A percentile compares a stretch with the other conserved stretches of the same genome.
Conservation (phyloP, 805 yeast genomes). For the Zygosaccharomyces bisporus region DNA sequence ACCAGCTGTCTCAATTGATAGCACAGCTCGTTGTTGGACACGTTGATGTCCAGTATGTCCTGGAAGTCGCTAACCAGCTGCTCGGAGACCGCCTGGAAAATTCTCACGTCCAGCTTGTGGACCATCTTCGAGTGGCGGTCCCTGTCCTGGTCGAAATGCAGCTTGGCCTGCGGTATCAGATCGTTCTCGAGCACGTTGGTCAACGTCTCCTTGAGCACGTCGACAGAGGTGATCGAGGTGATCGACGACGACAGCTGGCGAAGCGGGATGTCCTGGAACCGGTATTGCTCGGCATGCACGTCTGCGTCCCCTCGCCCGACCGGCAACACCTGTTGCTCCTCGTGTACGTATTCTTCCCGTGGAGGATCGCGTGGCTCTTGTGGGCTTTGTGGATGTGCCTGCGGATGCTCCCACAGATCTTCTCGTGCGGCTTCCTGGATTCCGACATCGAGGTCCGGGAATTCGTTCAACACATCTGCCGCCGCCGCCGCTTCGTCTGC, state of each 20-base stretch:
- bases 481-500: not conserved
- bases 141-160: conserved; percentile 20
- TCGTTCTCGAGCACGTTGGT: conserved; percentile 23
- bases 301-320: not conserved
- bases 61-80: conserved; percentile 24
- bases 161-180: conserved; percentile 26
- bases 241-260: conserved; percentile 24
- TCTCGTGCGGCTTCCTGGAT: not conserved
- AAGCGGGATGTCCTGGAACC: conserved; percentile 18
- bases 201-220: conserved; percentile 22
- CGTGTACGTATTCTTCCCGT: not conserved
- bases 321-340: not conserved
- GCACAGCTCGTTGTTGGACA: conserved; percentile 32
- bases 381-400: not conserved
- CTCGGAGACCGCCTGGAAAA: conserved; percentile 23
- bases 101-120: conserved; percentile 29
- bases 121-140: conserved; percentile 18
- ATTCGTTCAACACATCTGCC: not conserved
- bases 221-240: conserved; percentile 28
- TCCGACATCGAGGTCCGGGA: not conserved
- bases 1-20: conserved; percentile 23
- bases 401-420: not conserved
- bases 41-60: conserved; percentile 32
- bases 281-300: conserved; percentile 9
- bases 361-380: conserved; percentile 1